Base-by-base conservation (phyloP, 2,329 filamentous ascomycete species). In the Aspergillus novofumigatus region DNA sequence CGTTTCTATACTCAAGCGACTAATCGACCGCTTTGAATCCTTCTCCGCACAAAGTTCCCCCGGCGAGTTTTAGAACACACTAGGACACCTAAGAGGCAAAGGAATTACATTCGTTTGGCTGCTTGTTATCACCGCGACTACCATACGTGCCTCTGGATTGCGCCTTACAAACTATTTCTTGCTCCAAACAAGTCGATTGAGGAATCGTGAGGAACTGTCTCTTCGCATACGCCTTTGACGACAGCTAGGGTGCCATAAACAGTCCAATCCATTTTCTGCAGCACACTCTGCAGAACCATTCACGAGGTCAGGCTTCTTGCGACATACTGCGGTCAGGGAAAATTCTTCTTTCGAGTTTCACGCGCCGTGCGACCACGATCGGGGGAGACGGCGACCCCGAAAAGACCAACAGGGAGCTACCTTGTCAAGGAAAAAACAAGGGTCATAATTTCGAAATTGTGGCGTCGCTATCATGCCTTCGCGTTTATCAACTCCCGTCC, bases 401-500 rank as follows among this genome's bases (percentile, higher is more conserved):
- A 73, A 70, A 66, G 11, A 26, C 10, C 44, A 63, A 51, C 57
- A 61, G 56, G 53, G n/a, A 58, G 54, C 51, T 55, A 54, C 50
- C 28, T 56, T 55, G 14, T 29, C 11, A 21, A 50, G 54, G 29
- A 45, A 48, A 42, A 55, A 44, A 49, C 54, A 44, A 42, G 28
- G 29, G 56, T 54, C 51, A 58, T 52, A 53, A 58, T 52, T 50
- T 58, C 32, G 53, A 65, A 63, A 61, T 45, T 61, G 65, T 67
- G 68, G 65, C 65, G 55, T 61, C 62, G 54, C 57, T 69, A 78
- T 62, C 42, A 97, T 97, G 93, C 91, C 91, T 78, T 86, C 90
- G 72, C 84, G 85, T 77, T 82, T 96, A 76, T 86, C 90, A 75
- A 88, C 89, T 59, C 90, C 93, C 69, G 90, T 97, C 73, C 82